Percentiles rank a stretch among this genome's conserved stretches.
Evolutionary conservation across 306 rosid species (phyloP).

Genomic region (Dryas drummondii): DNA sequence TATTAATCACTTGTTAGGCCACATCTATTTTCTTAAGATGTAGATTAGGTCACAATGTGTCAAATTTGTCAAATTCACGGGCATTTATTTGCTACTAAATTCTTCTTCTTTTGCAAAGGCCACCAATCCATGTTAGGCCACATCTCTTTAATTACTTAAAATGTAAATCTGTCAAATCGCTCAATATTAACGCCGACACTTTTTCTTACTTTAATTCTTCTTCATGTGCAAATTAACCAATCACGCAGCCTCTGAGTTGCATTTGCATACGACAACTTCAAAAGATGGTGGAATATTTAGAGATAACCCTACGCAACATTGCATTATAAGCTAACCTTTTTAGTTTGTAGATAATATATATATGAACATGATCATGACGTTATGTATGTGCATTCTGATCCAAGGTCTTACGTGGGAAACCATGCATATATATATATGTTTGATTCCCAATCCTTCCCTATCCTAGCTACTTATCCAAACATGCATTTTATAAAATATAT

Average conservation of each 20-base stretch:
- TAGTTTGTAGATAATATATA: not conserved
- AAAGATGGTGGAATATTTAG: not conserved
- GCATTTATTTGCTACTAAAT: too few species aligned
- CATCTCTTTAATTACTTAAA: too few species aligned
- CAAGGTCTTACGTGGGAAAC: conserved; percentile 6
- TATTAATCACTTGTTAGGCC: too few species aligned
- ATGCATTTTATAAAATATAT: not conserved
- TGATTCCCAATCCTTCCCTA: not conserved
- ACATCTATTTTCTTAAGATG: too few species aligned
- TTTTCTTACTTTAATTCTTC: too few species aligned
- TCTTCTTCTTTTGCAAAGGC: too few species aligned
- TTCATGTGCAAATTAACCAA: not conserved
- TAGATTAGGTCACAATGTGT: too few species aligned
- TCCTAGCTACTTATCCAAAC: not conserved
- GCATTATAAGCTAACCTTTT: not conserved
- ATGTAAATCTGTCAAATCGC: too few species aligned
- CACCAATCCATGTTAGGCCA: too few species aligned
- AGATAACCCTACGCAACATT: not conserved
- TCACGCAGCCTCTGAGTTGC: not conserved
- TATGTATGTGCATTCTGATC: not conserved
- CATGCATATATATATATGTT: not conserved
- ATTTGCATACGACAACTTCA: not conserved
- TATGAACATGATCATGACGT: too few species aligned
- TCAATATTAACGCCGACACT: too few species aligned
- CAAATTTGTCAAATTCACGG: too few species aligned